These are phyloP conservation scores for Fusarium anthophilum DNA, from an alignment of 2,329 filamentous ascomycete species.

Conservation along the genomic window DNA sequence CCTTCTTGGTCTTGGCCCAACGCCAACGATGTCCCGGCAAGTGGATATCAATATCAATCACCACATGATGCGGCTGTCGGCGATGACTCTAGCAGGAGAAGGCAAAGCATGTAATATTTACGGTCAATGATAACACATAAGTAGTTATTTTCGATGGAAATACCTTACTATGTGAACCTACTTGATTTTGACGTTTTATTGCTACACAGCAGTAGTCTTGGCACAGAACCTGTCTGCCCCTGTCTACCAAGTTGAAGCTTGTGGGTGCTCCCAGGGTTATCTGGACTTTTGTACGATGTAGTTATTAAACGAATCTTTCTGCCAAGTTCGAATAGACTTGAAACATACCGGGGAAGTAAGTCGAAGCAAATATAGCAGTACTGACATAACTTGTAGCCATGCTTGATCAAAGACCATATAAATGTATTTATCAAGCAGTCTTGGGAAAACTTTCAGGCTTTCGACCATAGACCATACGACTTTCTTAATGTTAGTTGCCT, in stretches of 20 bases:
- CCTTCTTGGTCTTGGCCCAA: background rate
- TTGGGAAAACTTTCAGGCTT: background rate
- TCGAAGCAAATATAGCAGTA: no score
- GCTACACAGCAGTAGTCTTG: background rate
- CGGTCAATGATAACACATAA: background rate
- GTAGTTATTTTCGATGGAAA: background rate
- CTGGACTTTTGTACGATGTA: background rate
- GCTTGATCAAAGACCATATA: background rate
- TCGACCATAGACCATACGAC: slow-evolving; percentile 22
- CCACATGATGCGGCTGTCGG: background rate
- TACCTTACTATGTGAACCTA: background rate
- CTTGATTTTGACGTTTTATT: background rate
- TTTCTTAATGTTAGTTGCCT: background rate
- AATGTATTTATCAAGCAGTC: background rate
- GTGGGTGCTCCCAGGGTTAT: background rate
- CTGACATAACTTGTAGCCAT: background rate
- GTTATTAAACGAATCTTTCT: background rate
- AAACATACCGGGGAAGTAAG: background rate
- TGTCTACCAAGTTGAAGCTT: background rate
- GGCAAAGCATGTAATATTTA: background rate
- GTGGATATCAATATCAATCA: background rate
- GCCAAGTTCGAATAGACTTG: no score
- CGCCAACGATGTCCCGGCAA: background rate
- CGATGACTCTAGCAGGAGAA: background rate
- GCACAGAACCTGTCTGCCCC: background rate